phyloP scores from a whole-genome alignment of 2,329 filamentous ascomycete species.

The Diplodia mutila region DNA sequence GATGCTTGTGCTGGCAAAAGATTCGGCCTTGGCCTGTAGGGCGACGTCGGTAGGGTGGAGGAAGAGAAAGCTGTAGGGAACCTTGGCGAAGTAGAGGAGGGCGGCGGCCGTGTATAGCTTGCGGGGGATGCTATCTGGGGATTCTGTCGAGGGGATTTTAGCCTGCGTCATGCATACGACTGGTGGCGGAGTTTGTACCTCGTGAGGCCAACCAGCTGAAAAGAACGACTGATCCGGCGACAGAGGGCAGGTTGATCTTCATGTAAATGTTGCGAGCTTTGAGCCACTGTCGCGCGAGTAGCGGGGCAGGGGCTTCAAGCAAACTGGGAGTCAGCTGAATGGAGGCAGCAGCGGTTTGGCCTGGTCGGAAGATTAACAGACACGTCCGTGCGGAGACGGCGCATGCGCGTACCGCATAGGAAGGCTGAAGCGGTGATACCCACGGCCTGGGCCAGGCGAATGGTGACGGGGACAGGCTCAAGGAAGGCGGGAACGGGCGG shows the following conservation, averaged over 20 bases:
- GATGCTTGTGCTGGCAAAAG: constrained; percentile 31
- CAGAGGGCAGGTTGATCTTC: constrained; percentile 35
- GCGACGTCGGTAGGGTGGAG: constrained; percentile 55
- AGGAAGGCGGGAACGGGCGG: constrained; percentile 13
- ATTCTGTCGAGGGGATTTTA: constrained; percentile 27
- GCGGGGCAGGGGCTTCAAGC: constrained; percentile 58
- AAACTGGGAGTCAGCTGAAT: constrained; percentile 56
- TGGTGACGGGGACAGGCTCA: constrained; percentile 34
- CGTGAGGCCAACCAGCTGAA: constrained; percentile 55
- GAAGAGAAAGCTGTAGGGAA: constrained; percentile 58
- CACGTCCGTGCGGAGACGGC: too few relatives aligned
- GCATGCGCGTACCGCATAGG: constrained; percentile 42
- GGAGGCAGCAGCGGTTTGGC: constrained; percentile 45
- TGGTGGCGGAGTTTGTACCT: constrained; percentile 31
- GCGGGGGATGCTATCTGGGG: constrained; percentile 39
- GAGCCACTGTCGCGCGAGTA: constrained; percentile 61
- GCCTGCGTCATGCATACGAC: background rate
- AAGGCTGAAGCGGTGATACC: constrained; percentile 57
- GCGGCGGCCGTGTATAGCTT: constrained; percentile 54
- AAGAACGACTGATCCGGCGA: constrained; percentile 39
- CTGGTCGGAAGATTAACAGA: constrained; percentile 29
- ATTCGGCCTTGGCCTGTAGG: constrained; percentile 50
- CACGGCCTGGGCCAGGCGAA: constrained; percentile 55
- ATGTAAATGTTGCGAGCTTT: constrained; percentile 48
- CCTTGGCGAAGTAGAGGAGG: constrained; percentile 48